Base-by-base conservation (phyloP, 176 grass and related monocot species). In the Eleusine coracana region DNA sequence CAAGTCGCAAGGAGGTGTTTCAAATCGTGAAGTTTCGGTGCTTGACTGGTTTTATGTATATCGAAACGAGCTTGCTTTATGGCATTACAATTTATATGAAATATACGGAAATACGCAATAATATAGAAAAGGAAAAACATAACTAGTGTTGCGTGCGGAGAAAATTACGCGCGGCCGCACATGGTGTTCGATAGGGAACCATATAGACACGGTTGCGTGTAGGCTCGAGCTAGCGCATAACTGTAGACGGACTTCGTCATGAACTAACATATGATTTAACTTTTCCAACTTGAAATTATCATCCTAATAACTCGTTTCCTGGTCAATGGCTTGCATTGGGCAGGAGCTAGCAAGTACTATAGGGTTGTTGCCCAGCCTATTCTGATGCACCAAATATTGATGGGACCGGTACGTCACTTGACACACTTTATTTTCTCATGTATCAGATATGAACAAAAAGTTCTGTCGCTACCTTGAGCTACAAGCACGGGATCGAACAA, bases 81-180 rank as follows among this genome's bases (percentile, higher is more conserved):
- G 42, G n/a, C 68, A 39, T 23, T 6, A 71, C 5, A 18, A 5
- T 27, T 23, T 12, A 46, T 45, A 6, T 25, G 20, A 10, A 23
- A 23, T 20, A 23, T 20, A 23, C 7, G 3, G 2, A 70, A 44
- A n/a, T n/a, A n/a, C 3, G 4, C 3, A 7, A 23, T 9, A 25
- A 41, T 40, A 41, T 8, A 70, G 20, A 34, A 64, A 8, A 36
- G 3, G 54, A 72, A n/a, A n/a, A n/a, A 46, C n/a, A 27, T 37
- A 71, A 21, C 18, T 38, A 73, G 62, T 45, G 44, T 50, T 20
- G 80, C 42, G 70, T 83, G 44, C 31, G 42, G 70, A 51, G 81
- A 21, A 66, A 46, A 27, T 51, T 40, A 65, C 12, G 68, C 18
- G 42, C 39, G 49, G n/a, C 3, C 2, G 66, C 66, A 18, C 73